Base-by-base conservation (phyloP, 306 rosid genomes). In the Gillenia trifoliata region DNA sequence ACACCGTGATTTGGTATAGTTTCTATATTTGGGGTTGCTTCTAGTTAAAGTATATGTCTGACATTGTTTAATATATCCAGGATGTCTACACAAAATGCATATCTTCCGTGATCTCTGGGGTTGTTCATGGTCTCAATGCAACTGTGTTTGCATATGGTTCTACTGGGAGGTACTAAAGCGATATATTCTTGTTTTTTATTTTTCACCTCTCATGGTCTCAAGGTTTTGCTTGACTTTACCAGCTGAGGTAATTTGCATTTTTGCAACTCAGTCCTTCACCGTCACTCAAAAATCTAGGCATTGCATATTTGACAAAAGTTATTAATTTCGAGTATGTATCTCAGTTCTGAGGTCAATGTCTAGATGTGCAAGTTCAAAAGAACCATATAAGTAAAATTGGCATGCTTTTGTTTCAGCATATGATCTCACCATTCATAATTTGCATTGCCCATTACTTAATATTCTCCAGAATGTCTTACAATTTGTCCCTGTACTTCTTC, bases 141-240 rank as follows among this genome's bases (percentile, higher is more conserved):
- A 88, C 92, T 59, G 85, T 88, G 22, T 85, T 88, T 81, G 92
- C 89, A 11, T 88, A 88, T 59, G 92, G 92, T 68, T 83, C 92
- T 22, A 88, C 92, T 11, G 92, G 92, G 76, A 88, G 92, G 92
- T 88, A 88, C 49, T 62, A 45, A 50, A 50, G 29, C 50, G 26
- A 59, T 33, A 11, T 77, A 22, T 64, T 33, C 20, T 13, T 72
- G 26, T 33, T 43, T 61, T 20, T 13, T 12, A 34, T 26, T 54
- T 47, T 66, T 29, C 64, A 17, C 11, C 62, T 47, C 25, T n/a
- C 45, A 10, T 36, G 47, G 45, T 49, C 63, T 69, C 9, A 41
- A 54, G n/a, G 41, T 66, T 41, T 64, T 65, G 55, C 56, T 40
- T 20, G 9, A 54, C 34, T 55, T 72, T 26, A 60, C 66, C 50